These are phyloP conservation scores for rapeseed (Brassica napus) DNA, from an alignment of 345 rosid species.

Conservation along the genomic window DNA sequence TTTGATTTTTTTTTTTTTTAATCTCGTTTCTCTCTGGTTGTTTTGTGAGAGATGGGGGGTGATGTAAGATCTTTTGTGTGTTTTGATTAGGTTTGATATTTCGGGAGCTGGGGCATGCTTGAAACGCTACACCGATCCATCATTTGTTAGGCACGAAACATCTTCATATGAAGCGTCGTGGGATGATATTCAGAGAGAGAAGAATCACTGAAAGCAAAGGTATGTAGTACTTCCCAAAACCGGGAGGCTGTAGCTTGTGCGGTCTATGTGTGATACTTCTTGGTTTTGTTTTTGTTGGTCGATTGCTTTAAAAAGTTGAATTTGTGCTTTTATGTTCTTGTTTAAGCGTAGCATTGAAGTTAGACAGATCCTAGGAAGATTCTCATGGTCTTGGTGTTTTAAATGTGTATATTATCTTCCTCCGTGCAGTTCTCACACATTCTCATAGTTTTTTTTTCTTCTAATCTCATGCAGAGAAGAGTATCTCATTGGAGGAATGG, in stretches of 20 bases:
- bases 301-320: conserved; percentile 3
- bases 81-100: conserved; percentile 75
- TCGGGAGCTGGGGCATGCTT: conserved; percentile 98
- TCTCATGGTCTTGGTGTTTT: conserved; percentile 3
- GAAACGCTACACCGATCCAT: conserved; percentile 98
- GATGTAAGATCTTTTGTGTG: conserved; percentile 13
- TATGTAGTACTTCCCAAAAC: conserved; percentile 30
- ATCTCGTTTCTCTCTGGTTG: neutral
- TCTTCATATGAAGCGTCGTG: conserved; percentile 47
- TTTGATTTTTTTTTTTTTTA: neutral
- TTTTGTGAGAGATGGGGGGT: conserved; percentile 18
- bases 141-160: conserved; percentile 68
- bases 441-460: neutral
- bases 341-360: neutral
- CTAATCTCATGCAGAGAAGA: conserved; percentile 64
- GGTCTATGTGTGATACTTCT: conserved; percentile 18
- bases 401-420: conserved; percentile 5
- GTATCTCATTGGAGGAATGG: conserved; percentile 80
- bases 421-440: neutral
- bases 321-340: neutral
- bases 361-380: neutral
- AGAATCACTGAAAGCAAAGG: conserved; percentile 81
- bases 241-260: conserved; percentile 21
- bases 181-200: conserved; percentile 65
- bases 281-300: conserved; percentile 15